These are phyloP conservation scores for Aspergillus heteromorphus DNA, from an alignment of 495 filamentous ascomycete genomes.

Conservation along the genomic window DNA sequence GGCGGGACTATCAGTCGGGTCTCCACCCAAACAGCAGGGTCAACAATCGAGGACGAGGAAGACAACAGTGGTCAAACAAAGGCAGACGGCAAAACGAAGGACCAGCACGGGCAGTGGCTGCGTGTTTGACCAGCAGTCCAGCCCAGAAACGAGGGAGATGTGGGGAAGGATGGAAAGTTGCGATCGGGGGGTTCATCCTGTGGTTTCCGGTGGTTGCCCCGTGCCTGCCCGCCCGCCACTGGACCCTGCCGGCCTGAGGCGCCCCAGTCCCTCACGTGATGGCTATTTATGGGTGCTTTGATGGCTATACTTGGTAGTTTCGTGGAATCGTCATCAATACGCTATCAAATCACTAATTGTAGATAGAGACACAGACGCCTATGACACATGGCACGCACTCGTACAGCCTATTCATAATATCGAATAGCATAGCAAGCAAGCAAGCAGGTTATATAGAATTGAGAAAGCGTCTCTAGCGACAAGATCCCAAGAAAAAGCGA, in stretches of 20 bases:
- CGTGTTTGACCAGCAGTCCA: not conserved
- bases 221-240: too few species aligned
- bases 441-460: not conserved
- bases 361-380: not conserved
- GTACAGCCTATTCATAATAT: not conserved
- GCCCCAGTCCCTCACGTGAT: not conserved
- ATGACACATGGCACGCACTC: not conserved
- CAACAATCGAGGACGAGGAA: not conserved
- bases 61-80: not conserved
- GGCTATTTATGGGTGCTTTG: not conserved
- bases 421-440: not conserved
- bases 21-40: not conserved
- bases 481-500: slow-evolving; percentile 3
- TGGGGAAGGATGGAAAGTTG: not conserved
- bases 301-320: not conserved
- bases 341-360: not conserved
- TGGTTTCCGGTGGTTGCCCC: not conserved
- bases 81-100: not conserved
- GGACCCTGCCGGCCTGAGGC: not conserved
- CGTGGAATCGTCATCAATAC: not conserved
- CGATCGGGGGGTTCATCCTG: not conserved
- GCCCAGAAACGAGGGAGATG: not conserved
- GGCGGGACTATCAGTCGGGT: not conserved
- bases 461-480: not conserved
- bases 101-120: not conserved